Base-by-base conservation (phyloP, 345 rosid species). In the Lumnitzera racemosa region DNA sequence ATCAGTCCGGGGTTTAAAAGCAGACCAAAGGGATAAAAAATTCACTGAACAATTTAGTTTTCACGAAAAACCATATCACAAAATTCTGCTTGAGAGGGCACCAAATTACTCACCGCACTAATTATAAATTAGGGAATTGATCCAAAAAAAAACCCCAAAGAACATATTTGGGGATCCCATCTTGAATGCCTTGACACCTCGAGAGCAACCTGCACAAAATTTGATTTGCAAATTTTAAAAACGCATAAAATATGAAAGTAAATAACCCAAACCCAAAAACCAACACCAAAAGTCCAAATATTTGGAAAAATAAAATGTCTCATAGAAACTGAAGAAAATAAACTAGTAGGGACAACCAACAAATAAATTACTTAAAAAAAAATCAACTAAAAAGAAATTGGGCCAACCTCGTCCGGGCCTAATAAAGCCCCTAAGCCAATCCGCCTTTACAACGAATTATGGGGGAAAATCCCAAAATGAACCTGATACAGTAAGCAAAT, bases 141-240 rank as follows among this genome's bases (percentile, higher is more conserved):
- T 65, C 97, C 97, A n/a, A n/a, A n/a, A n/a, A n/a, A n/a, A 67
- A 87, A 81, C 74, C 98, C 97, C 61, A 92, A 83, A 46, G 96
- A 92, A 72, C 98, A 92, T 92, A 75, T 92, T 89, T n/a, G 97
- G 97, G 12, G 99, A 83, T 68, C 97, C 81, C 74, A 84, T 92
- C 70, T 67, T 76, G 50, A 92, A 83, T 46, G 95, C 97, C 72
- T 59, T 79, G 64, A 92, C 59, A 59, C 99, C 97, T 92, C 97
- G 67, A 69, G 59, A 89, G 75, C 78, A 89, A 77, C 20, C 96
- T 92, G 79, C 78, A 79, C 63, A n/a, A 53, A 64, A 65, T 17
- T 15, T 62, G 6, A n/a, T 8, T 36, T 9, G 8, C 10, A 36
- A 11, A 41, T 57, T 25, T 41, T 36, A 0, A n/a, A 57, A 49